Conservation (phyloP, 768 basidiomycete species). For the Phylloporus sp. region DNA sequence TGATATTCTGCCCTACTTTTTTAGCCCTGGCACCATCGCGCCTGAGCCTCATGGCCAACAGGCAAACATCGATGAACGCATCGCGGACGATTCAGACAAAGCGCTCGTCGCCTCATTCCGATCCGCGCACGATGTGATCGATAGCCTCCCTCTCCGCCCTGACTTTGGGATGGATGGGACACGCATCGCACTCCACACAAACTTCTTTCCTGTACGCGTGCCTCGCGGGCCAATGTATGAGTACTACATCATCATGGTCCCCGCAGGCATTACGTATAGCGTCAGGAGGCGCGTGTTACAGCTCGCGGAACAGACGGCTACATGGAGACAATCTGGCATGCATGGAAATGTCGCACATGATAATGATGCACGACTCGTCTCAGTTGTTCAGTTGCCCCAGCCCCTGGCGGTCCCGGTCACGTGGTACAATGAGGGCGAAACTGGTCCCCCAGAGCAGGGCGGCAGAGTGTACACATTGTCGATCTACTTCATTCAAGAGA, state of each 20-base stretch:
- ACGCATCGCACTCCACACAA: slow-evolving; percentile 41
- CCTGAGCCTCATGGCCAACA: not conserved
- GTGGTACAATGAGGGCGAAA: not conserved
- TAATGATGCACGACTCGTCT: slow-evolving; percentile 35
- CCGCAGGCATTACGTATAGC: slow-evolving; percentile 26
- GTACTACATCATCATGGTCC: slow-evolving; percentile 37
- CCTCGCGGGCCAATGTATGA: slow-evolving; percentile 40
- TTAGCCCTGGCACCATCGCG: not conserved
- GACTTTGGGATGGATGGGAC: slow-evolving; percentile 33
- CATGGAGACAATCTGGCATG: slow-evolving; percentile 37
- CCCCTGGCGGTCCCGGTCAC: not conserved
- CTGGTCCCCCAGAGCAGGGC: not conserved
- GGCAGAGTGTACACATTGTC: not conserved
- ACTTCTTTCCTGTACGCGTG: slow-evolving; percentile 43
- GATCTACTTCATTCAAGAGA: not conserved
- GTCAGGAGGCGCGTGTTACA: slow-evolving; percentile 39
- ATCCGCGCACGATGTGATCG: no score
- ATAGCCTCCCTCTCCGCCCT: not conserved
- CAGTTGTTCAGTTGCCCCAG: slow-evolving; percentile 19
- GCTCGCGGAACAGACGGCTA: slow-evolving; percentile 37
- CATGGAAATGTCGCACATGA: slow-evolving; percentile 40
- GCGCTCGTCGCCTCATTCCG: no score
- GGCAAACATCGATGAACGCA: not conserved
- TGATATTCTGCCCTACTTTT: not conserved
- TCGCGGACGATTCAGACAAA: not conserved